A percentile compares a stretch with the other conserved stretches of the same genome.
Conservation (phyloP, 495 filamentous ascomycete species). For the Penicillium diatomitis region DNA sequence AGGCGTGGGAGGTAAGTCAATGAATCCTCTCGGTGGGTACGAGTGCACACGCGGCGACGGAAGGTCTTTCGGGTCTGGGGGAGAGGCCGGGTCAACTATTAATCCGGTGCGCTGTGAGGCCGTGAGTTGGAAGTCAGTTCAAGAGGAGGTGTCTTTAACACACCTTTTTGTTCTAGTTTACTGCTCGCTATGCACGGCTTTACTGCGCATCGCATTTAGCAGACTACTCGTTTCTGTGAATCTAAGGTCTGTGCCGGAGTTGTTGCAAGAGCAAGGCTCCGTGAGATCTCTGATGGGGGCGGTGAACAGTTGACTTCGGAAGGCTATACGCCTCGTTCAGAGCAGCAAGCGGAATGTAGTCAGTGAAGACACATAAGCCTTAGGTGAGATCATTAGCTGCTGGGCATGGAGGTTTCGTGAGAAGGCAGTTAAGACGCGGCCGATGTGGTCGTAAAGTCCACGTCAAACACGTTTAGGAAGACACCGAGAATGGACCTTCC, state of each 20-base stretch:
- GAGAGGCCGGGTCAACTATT: conserved; percentile 28
- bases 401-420: too few relatives aligned
- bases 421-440: too few relatives aligned
- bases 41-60: conserved; percentile 1
- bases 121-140: conserved; percentile 12
- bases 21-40: too few relatives aligned
- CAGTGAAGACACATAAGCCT: too few relatives aligned
- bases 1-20: too few relatives aligned
- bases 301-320: conserved; percentile 1
- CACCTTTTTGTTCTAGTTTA: conserved; percentile 4
- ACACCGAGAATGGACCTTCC: too few relatives aligned
- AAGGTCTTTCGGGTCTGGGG: conserved; percentile 23
- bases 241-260: neutral
- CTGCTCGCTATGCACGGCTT: neutral
- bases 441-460: too few relatives aligned
- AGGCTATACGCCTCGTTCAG: conserved; percentile 20
- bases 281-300: neutral
- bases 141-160: conserved; percentile 4
- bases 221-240: neutral
- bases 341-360: neutral
- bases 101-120: conserved; percentile 24
- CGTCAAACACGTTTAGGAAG: too few relatives aligned
- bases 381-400: too few relatives aligned
- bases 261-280: neutral
- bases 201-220: neutral